Conservation (phyloP, 495 filamentous ascomycete genomes). For the Penicillium nucicola region DNA sequence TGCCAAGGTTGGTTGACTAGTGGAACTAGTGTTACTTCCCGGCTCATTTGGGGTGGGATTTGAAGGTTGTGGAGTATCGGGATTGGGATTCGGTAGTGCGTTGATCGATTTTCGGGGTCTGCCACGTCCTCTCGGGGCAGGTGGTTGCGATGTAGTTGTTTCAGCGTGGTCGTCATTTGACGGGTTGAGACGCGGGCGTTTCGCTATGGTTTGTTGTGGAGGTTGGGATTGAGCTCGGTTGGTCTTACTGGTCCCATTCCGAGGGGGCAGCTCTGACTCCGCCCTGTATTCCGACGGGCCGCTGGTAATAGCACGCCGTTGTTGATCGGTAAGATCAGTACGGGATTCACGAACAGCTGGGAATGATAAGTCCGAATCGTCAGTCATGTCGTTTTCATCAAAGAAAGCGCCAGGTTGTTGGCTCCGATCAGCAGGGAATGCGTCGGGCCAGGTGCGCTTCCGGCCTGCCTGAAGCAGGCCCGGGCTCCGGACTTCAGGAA, state of each 20-base stretch:
- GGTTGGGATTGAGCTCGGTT: neutral
- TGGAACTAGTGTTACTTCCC: neutral
- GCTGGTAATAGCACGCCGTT: neutral
- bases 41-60: slow-evolving; percentile 2
- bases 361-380: slow-evolving; percentile 26
- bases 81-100: slow-evolving; percentile 18
- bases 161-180: neutral
- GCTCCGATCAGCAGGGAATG: slow-evolving; percentile 22
- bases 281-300: neutral
- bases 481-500: slow-evolving; percentile 38
- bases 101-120: slow-evolving; percentile 35
- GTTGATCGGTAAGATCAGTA: slow-evolving; percentile 27
- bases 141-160: neutral
- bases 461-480: slow-evolving; percentile 37
- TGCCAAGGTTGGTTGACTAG: neutral
- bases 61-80: slow-evolving; percentile 10
- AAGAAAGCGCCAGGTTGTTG: slow-evolving; percentile 37
- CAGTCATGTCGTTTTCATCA: slow-evolving; percentile 35
- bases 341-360: slow-evolving; percentile 15
- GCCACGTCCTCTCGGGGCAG: slow-evolving; percentile 20
- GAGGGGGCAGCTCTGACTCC: neutral
- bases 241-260: neutral
- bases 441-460: slow-evolving; percentile 37
- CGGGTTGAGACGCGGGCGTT: slow-evolving; percentile 32
- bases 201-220: slow-evolving; percentile 20